Evolutionary conservation across 306 rosid species (phyloP).

Genomic region (Vicia sativa): DNA sequence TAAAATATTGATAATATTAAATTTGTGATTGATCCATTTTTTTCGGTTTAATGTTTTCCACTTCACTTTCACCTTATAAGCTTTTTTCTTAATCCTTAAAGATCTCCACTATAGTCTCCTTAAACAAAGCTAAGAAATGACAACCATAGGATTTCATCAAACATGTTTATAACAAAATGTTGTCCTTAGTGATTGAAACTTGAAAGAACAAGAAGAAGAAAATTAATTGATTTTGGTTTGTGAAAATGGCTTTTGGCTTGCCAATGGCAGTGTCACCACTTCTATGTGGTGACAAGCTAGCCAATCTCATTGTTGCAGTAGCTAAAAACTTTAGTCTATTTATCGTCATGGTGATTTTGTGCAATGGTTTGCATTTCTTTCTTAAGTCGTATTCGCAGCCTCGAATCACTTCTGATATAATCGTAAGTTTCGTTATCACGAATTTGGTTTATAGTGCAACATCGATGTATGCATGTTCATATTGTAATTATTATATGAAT

Average conservation of each 20-base stretch:
- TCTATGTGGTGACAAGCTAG: slow-evolving; percentile 50
- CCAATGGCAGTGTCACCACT: neutral
- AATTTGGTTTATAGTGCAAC: neutral
- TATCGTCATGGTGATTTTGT: slow-evolving; percentile 58
- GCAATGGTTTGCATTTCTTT: slow-evolving; percentile 60
- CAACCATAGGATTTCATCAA: slow-evolving; percentile 44
- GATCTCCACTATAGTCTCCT: slow-evolving; percentile 66
- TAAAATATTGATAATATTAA: neutral
- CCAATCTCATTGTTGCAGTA: slow-evolving; percentile 35
- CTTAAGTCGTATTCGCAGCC: slow-evolving; percentile 70
- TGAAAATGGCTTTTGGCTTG: slow-evolving; percentile 22
- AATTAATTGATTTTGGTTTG: neutral
- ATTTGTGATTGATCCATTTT: slow-evolving; percentile 39
- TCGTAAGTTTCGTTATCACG: slow-evolving; percentile 52
- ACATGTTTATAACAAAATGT: slow-evolving; percentile 30
- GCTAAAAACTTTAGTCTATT: slow-evolving; percentile 48
- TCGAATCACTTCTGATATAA: slow-evolving; percentile 64
- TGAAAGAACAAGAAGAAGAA: neutral
- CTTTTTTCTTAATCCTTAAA: slow-evolving; percentile 42
- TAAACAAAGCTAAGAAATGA: slow-evolving; percentile 49
- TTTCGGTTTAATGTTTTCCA: slow-evolving; percentile 29
- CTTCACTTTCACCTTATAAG: slow-evolving; percentile 32
- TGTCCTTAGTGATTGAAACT: slow-evolving; percentile 13
- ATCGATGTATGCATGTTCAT: neutral
- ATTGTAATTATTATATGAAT: neutral